Percentiles rank a stretch among this genome's conserved stretches.
These are phyloP conservation scores for Trichoderma asperelloides DNA, from an alignment of 495 filamentous ascomycete genomes.

Conservation along the genomic window DNA sequence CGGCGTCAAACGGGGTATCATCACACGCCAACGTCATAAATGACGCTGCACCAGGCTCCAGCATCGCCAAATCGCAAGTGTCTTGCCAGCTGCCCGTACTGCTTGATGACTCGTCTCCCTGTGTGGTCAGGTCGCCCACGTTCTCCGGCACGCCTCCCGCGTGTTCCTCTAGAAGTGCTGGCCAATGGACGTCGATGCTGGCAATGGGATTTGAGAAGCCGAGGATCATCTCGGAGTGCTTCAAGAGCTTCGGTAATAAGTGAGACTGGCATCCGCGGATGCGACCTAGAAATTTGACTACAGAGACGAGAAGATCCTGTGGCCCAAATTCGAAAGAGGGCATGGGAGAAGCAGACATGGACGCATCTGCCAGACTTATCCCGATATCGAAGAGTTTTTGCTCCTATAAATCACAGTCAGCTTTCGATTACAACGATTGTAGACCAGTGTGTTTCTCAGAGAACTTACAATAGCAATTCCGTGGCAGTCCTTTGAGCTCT, in stretches of 20 bases:
- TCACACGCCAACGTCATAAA: background rate
- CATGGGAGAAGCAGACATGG: background rate
- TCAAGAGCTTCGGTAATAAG: background rate
- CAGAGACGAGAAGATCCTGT: background rate
- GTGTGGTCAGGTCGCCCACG: background rate
- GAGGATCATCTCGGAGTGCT: background rate
- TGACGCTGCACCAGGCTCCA: background rate
- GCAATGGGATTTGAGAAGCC: background rate
- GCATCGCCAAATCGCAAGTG: background rate
- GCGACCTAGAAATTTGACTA: background rate
- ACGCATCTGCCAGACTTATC: background rate
- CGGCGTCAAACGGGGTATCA: background rate
- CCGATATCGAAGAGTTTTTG: slow-evolving; percentile 8
- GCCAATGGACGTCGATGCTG: slow-evolving; percentile 3
- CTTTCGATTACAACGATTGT: background rate
- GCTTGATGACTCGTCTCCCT: slow-evolving; percentile 1
- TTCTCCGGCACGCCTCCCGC: background rate
- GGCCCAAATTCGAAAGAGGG: background rate
- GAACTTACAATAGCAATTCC: slow-evolving; percentile 8
- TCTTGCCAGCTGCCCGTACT: slow-evolving; percentile 2
- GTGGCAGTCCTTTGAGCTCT: slow-evolving; percentile 4
- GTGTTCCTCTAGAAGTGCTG: background rate
- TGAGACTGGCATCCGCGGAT: background rate
- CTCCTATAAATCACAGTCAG: background rate
- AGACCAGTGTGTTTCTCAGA: background rate